A percentile compares a stretch with the other conserved stretches of the same genome.
phyloP scores from a whole-genome alignment of 768 basidiomycete genomes.

The Mycena sanguinolenta region DNA sequence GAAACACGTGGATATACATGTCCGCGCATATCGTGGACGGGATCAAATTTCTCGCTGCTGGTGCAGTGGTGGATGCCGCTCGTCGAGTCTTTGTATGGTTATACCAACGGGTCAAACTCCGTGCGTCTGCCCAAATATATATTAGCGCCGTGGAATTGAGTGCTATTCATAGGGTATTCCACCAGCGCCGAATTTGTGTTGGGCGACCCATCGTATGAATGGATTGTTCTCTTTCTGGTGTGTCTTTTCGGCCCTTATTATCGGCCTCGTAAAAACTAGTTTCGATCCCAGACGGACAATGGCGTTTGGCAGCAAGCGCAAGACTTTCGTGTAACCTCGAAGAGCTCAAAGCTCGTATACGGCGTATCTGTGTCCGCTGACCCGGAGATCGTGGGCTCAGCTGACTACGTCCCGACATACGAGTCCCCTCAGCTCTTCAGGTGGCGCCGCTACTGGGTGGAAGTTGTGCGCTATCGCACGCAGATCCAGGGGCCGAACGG shows the following conservation, averaged over 20 bases:
- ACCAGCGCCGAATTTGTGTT: conserved; percentile 60
- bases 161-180: conserved; percentile 52
- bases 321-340: conserved; percentile 57
- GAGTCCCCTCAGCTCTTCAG: conserved; percentile 56
- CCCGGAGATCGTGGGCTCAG: conserved; percentile 42
- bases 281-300: conserved; percentile 51
- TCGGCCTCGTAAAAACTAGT: neutral
- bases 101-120: conserved; percentile 31
- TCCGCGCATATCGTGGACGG: conserved; percentile 29
- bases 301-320: conserved; percentile 57
- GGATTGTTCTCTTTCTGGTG: conserved; percentile 61
- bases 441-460: conserved; percentile 58
- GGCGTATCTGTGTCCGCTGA: conserved; percentile 46
- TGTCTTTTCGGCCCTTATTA: conserved; percentile 17
- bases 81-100: conserved; percentile 32
- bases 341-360: conserved; percentile 57
- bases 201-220: conserved; percentile 64
- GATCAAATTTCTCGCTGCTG: conserved; percentile 30
- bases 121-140: conserved; percentile 15
- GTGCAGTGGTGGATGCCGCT: conserved; percentile 32
- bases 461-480: conserved; percentile 49
- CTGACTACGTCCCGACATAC: conserved; percentile 58
- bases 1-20: conserved; percentile 28
- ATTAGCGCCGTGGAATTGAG: neutral
- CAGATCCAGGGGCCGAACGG: conserved; percentile 32